phyloP scores from a whole-genome alignment of 192 early-diverging fungal species.

The Haplosporangium gracile region DNA sequence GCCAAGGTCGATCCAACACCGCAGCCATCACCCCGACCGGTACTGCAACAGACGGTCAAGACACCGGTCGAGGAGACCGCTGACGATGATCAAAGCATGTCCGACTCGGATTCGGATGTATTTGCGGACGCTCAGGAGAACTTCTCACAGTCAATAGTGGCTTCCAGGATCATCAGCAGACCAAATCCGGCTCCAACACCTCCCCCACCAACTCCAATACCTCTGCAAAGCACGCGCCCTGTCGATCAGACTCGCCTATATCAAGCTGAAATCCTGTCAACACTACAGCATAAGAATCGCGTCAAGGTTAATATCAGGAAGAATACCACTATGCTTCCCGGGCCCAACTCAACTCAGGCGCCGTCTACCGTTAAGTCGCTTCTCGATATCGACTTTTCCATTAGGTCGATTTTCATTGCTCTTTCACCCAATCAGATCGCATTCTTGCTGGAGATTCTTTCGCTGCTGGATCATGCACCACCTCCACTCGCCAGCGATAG shows the following conservation, averaged over 20 bases:
- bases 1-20: neutral
- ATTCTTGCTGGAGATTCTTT: conserved; percentile 58
- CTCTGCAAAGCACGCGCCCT: neutral
- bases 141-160: conserved; percentile 38
- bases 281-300: conserved; percentile 60
- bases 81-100: conserved; percentile 16
- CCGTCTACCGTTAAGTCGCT: conserved; percentile 25
- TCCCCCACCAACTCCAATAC: neutral
- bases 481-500: neutral
- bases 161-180: conserved; percentile 15
- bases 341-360: conserved; percentile 6
- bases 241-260: conserved; percentile 15
- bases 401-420: conserved; percentile 50
- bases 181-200: neutral
- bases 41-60: neutral
- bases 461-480: conserved; percentile 26
- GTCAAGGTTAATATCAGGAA: conserved; percentile 60
- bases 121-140: conserved; percentile 51
- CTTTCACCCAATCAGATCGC: conserved; percentile 61
- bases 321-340: conserved; percentile 30
- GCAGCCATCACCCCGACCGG: neutral
- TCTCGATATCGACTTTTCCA: conserved; percentile 57
- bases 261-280: conserved; percentile 63
- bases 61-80: neutral
- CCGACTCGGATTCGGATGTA: conserved; percentile 47